Percentiles rank a stretch among this genome's conserved stretches.
phyloP scores from a whole-genome alignment of 306 rosid species.

The Adenanthera pavonina region DNA sequence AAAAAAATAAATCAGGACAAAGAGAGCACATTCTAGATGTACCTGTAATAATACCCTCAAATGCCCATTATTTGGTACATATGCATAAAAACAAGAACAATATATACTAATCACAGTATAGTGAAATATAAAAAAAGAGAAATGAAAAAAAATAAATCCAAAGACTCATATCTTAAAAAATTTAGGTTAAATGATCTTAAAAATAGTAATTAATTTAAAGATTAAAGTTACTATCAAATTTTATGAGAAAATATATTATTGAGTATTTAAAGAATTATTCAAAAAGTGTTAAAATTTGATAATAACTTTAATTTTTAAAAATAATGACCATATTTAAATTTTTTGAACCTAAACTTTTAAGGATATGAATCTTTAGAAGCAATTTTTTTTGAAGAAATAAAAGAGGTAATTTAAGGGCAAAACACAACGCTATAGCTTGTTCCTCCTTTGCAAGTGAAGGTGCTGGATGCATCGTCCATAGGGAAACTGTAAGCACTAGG shows the following conservation, averaged over 20 bases:
- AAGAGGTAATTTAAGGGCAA: slow-evolving; percentile 36
- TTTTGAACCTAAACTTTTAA: background rate
- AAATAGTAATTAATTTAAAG: background rate
- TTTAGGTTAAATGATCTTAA: background rate
- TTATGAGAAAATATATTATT: background rate
- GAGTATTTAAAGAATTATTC: background rate
- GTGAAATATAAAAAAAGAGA: background rate
- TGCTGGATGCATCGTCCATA: slow-evolving; percentile 46
- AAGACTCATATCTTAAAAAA: background rate
- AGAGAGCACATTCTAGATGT: background rate
- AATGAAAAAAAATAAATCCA: background rate
- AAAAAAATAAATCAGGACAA: no score
- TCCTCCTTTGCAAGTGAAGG: slow-evolving; percentile 47
- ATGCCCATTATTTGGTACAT: background rate
- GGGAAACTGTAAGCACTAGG: slow-evolving; percentile 52
- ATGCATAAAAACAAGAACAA: background rate
- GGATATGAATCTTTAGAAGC: background rate
- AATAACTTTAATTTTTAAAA: background rate
- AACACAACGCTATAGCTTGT: slow-evolving; percentile 48
- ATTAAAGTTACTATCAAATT: background rate
- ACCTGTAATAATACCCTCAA: background rate
- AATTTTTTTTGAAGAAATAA: background rate
- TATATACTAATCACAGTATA: background rate
- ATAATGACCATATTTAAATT: background rate
- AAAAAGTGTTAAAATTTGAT: background rate